Evolutionary conservation across 225 moss, liverwort and hornwort species (phyloP).

Genomic region (Anthoceros angustus): DNA sequence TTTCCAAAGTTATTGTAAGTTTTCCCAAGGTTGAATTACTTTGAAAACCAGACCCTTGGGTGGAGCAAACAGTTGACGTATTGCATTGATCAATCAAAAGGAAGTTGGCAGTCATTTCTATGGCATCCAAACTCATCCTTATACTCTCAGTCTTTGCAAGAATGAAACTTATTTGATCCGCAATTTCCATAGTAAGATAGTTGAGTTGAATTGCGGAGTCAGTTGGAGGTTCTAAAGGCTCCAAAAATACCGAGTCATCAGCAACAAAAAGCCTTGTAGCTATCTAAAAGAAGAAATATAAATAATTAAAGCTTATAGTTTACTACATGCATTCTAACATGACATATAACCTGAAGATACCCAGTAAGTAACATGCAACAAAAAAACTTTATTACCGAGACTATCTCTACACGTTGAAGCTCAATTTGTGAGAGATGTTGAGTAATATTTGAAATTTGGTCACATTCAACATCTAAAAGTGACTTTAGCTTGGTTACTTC

Average conservation of each 20-base stretch:
- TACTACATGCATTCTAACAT: no score
- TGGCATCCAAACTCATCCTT: background rate
- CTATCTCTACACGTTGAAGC: background rate
- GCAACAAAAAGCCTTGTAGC: background rate
- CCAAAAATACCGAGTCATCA: background rate
- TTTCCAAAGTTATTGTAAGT: background rate
- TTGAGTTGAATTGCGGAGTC: background rate
- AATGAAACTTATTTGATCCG: background rate
- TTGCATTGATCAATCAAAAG: background rate
- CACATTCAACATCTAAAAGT: background rate
- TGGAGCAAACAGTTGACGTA: background rate
- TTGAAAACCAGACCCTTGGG: background rate
- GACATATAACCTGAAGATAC: no score
- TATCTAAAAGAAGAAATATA: background rate
- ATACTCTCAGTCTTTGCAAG: background rate
- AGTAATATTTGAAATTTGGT: background rate
- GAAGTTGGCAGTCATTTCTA: background rate
- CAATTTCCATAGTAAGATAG: background rate
- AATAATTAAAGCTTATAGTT: background rate
- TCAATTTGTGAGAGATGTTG: background rate
- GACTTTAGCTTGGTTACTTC: background rate
- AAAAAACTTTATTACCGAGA: background rate
- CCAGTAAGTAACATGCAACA: background rate
- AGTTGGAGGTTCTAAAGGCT: background rate
- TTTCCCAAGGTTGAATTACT: background rate